phyloP scores from a whole-genome alignment of 371 early-diverging fungal genomes.

The Mortierella sp. region DNA sequence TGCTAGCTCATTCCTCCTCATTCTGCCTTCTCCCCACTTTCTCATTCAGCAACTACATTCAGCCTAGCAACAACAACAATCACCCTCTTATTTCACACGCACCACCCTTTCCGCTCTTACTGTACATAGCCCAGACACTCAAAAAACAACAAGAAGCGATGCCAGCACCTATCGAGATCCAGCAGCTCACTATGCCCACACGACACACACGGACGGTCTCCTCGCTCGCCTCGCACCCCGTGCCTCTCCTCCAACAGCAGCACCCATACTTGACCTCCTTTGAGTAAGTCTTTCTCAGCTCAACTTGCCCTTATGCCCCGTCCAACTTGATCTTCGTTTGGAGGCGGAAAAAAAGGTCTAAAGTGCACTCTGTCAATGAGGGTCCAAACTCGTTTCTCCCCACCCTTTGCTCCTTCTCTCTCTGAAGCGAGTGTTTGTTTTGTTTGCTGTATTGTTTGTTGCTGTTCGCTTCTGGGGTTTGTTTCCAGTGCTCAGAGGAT shows the following conservation, averaged over 20 bases:
- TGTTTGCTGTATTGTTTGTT: neutral
- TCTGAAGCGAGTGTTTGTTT: neutral
- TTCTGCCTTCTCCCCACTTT: too few species aligned
- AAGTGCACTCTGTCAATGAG: neutral
- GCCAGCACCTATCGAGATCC: slow-evolving; percentile 53
- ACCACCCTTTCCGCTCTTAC: neutral
- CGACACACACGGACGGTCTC: neutral
- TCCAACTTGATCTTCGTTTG: neutral
- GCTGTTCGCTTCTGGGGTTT: neutral
- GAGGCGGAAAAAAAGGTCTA: neutral
- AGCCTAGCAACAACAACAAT: too few species aligned
- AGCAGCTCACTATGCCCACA: slow-evolving; percentile 13
- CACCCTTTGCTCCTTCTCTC: neutral
- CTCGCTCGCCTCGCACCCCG: slow-evolving; percentile 63
- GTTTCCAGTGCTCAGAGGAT: neutral
- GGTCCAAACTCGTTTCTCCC: neutral
- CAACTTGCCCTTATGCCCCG: neutral
- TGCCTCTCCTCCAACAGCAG: slow-evolving; percentile 73
- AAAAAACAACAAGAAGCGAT: slow-evolving; percentile 1
- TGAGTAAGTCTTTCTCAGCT: slow-evolving; percentile 22
- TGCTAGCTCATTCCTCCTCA: too few species aligned
- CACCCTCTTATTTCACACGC: too few species aligned
- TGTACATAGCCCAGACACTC: neutral
- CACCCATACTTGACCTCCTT: slow-evolving; percentile 23
- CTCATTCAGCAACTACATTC: too few species aligned